Evolutionary conservation across 2,329 filamentous ascomycete species (phyloP).

Genomic region (Sporothrix pallida): DNA sequence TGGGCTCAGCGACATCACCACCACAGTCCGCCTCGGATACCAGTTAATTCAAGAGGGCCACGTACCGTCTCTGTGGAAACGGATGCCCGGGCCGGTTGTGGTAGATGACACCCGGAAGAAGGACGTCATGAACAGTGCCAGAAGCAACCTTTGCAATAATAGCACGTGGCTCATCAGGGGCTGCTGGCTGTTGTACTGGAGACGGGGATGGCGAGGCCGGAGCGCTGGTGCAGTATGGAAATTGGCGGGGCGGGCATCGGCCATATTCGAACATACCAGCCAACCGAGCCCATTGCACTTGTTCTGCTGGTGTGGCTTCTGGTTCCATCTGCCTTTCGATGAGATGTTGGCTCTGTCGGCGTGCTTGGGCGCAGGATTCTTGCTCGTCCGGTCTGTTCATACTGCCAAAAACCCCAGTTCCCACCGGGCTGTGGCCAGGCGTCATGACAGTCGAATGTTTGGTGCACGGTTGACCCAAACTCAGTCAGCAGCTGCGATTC

Average conservation of each 20-base stretch:
- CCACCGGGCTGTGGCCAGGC: neutral
- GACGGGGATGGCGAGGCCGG: neutral
- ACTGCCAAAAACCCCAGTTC: too few species aligned
- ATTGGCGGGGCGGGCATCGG: neutral
- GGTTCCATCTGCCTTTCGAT: neutral
- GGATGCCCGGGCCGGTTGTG: neutral
- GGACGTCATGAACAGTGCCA: neutral
- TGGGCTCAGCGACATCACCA: neutral
- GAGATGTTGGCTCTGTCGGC: neutral
- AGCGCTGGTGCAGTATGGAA: neutral
- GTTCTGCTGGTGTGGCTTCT: neutral
- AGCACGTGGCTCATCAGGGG: neutral
- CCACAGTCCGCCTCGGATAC: neutral
- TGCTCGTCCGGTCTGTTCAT: neutral
- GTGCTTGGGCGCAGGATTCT: neutral
- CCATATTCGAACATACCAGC: neutral
- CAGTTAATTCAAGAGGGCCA: neutral
- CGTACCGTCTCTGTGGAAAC: neutral
- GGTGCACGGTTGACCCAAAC: too few species aligned
- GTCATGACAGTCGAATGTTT: neutral
- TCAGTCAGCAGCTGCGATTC: too few species aligned
- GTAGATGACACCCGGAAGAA: constrained; percentile 12
- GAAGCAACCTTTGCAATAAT: neutral
- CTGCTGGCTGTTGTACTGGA: neutral
- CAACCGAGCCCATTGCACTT: neutral